A percentile compares a stretch with the other conserved stretches of the same genome.
Conservation (phyloP, 768 basidiomycete genomes). For the Mycena indigotica region DNA sequence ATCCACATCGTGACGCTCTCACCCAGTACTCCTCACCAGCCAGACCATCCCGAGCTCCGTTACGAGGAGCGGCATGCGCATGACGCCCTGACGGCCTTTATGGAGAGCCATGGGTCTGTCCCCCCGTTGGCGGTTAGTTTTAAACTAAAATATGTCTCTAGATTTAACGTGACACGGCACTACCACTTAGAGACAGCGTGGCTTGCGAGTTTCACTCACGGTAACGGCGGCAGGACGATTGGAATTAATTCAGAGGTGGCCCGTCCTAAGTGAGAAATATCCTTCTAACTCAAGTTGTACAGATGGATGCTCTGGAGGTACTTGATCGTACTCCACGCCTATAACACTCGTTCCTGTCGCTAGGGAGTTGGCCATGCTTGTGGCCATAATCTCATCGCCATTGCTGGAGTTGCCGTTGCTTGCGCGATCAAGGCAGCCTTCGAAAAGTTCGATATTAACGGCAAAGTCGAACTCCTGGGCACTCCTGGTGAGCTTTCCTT, state of each 20-base stretch:
- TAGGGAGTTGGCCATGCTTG: constrained; percentile 69
- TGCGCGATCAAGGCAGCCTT: constrained; percentile 68
- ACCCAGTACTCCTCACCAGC: not conserved
- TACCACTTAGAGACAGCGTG: constrained; percentile 74
- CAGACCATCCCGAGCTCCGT: constrained; percentile 70
- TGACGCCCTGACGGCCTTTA: constrained; percentile 66
- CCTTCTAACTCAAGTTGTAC: too few species aligned
- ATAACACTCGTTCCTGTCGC: not conserved
- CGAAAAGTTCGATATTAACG: constrained; percentile 61
- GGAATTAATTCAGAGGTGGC: constrained; percentile 79
- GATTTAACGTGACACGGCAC: constrained; percentile 64
- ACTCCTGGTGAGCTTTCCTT: constrained; percentile 61
- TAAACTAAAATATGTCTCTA: too few species aligned
- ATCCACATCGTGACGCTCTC: constrained; percentile 10
- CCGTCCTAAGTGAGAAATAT: too few species aligned
- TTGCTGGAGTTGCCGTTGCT: constrained; percentile 69
- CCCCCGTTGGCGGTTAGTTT: too few species aligned
- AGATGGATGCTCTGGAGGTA: constrained; percentile 63
- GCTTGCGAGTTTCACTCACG: constrained; percentile 67
- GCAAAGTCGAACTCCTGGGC: constrained; percentile 71
- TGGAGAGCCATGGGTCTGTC: constrained; percentile 64
- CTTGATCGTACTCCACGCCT: constrained; percentile 8
- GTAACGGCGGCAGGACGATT: constrained; percentile 66
- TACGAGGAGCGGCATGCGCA: constrained; percentile 77
- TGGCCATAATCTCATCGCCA: constrained; percentile 83